Evolutionary conservation across 2,329 filamentous ascomycete species (phyloP), one percentile per base, ranked within the genome.

Genomic region (Alternaria dauci): DNA sequence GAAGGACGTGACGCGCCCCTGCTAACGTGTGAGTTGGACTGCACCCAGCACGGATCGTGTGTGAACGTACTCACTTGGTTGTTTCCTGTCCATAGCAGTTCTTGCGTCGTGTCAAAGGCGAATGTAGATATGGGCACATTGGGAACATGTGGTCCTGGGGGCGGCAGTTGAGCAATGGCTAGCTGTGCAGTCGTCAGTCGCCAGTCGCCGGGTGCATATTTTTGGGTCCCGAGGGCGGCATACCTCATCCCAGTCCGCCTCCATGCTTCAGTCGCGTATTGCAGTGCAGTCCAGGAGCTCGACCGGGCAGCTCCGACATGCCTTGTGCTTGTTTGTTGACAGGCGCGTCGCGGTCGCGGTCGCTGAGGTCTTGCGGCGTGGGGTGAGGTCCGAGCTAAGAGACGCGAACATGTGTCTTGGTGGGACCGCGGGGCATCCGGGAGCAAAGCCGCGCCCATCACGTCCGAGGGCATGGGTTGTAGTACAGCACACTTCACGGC

Each of bases 61-160:
- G 38, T 39, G 55, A 63, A 69, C 61, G 43, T 66, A 79, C 87
- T 83, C 84, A 95, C 92, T 84, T 89, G 92, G 81, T 95, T 92
- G 78, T 95, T 96, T 47, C 94, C 96, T 3, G 89, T 88, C 95
- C 96, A 99, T 54, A 99, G 81, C 36, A 99, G 85, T 78, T 99
- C 95, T 78, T 97, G 91, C 39, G 86, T 85, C 58, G 90, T 91
- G 78, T 99, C 95, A 79, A 99, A 99, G 48, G 91, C 90, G 78
- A 97, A 87, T 3, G 93, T 90, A 44, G 91, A 90, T 68, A 93
- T 88, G 58, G 88, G 88, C 23, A 91, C 91, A 43, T 89, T 86
- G 72, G 91, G 81, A 47, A 76, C 71, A 54, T 91, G 89, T 72
- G 88, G 84, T 75, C 88, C 89, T 73, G 91, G 89, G 72, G 91